A percentile compares a stretch with the other conserved stretches of the same genome.
These are phyloP conservation scores for Talinum fruticosum DNA, from an alignment of 148 eudicot genomes.

Conservation along the genomic window DNA sequence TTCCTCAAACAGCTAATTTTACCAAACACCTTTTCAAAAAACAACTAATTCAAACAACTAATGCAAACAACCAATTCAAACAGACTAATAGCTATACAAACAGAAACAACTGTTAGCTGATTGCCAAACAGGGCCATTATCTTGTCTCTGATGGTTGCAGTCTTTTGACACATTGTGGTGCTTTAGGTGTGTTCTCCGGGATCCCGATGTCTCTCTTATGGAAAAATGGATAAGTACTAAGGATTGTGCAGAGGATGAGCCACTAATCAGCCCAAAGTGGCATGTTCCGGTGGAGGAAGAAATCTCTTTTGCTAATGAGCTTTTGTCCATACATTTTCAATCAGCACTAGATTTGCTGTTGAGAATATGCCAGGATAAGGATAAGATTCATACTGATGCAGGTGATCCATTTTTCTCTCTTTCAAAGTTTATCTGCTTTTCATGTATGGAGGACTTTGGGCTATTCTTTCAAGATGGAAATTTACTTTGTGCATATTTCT, in stretches of 20 bases:
- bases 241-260: slow-evolving; percentile 49
- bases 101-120: too few species aligned
- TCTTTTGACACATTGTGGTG: slow-evolving; percentile 16
- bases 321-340: slow-evolving; percentile 69
- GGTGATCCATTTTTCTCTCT: slow-evolving; percentile 37
- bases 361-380: slow-evolving; percentile 70
- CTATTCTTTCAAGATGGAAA: not conserved
- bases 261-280: slow-evolving; percentile 70
- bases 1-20: too few species aligned
- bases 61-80: too few species aligned
- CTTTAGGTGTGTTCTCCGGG: slow-evolving; percentile 65
- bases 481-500: not conserved
- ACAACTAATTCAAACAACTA: too few species aligned
- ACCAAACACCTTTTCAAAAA: too few species aligned
- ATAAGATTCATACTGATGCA: slow-evolving; percentile 77
- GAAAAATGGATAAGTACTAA: slow-evolving; percentile 91
- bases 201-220: slow-evolving; percentile 56
- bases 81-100: too few species aligned
- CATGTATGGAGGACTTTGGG: slow-evolving; percentile 1
- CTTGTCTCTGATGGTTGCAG: not conserved
- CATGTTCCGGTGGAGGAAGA: slow-evolving; percentile 82
- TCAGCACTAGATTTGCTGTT: slow-evolving; percentile 81
- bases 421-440: not conserved
- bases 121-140: too few species aligned
- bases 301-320: slow-evolving; percentile 83